Percentiles rank a stretch among this genome's conserved stretches.
phyloP scores from a whole-genome alignment of 2,329 filamentous ascomycete species.

The Scedosporium dehoogii region DNA sequence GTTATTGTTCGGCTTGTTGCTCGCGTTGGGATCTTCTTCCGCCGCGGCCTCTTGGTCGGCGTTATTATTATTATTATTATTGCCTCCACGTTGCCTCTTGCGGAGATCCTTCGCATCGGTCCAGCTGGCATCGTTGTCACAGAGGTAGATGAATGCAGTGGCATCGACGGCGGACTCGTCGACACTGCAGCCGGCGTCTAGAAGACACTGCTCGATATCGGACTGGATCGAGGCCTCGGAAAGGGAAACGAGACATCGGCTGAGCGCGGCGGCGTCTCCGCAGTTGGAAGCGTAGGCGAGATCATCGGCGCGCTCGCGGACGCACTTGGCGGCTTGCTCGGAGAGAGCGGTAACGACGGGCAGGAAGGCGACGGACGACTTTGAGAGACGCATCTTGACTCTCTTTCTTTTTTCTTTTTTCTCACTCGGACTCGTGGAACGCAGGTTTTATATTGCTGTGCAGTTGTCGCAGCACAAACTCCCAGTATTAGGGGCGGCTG shows the following conservation, averaged over 20 bases:
- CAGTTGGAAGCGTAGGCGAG: conserved; percentile 25
- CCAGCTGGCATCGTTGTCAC: conserved; percentile 16
- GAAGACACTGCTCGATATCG: conserved; percentile 28
- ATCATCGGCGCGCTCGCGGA: conserved; percentile 22
- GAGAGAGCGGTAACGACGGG: conserved; percentile 24
- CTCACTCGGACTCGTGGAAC: too few species aligned
- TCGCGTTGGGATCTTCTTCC: neutral
- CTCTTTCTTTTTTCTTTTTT: too few species aligned
- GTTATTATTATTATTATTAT: neutral
- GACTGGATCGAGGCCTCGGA: conserved; percentile 17
- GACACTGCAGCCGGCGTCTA: conserved; percentile 23
- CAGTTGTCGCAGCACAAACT: too few species aligned
- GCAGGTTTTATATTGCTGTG: too few species aligned
- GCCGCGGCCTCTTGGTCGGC: neutral
- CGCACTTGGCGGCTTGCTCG: conserved; percentile 16
- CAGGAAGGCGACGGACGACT: conserved; percentile 15
- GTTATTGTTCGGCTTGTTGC: neutral
- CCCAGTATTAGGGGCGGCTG: too few species aligned
- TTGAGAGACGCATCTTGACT: conserved; percentile 9
- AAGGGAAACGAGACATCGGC: conserved; percentile 29
- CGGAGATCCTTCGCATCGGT: conserved; percentile 12
- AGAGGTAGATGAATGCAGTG: conserved; percentile 19
- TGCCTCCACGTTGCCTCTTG: conserved; percentile 4
- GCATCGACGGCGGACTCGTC: conserved; percentile 20
- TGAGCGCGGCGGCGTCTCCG: conserved; percentile 25